Evolutionary conservation across 805 yeast genomes (phyloP), one percentile per base, ranked within the genome.

Genomic region (Yamadazyma philogaea): DNA sequence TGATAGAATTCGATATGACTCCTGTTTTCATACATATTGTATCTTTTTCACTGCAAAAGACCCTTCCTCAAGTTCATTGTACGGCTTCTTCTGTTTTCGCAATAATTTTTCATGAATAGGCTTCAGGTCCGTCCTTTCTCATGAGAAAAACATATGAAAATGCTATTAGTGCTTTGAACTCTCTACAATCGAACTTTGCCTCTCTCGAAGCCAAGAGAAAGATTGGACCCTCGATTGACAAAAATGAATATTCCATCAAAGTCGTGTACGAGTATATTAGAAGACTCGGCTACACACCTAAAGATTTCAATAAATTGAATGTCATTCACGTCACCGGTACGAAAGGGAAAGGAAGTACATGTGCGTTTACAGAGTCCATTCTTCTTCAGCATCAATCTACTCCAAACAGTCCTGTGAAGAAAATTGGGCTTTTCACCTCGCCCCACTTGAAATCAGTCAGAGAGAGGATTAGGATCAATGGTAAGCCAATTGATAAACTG

Each of bases 311-410:
- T 64, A 73, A 64, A 46, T 61, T 93, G 53, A 90, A 90, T 53
- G 74, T 89, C 2, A 75, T 93, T 32, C 99, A 93, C 57, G 84
- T 95, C 28, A 90, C 99, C 0, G 99, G 99, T 16, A 93, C 99
- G 1, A 93, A 93, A 61, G 99, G 99, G 11, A 93, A 93, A 66
- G 99, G 99, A 1, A 89, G 97, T 0, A 91, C 98, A 0, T 91
- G 97, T 63, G 96, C 99, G 0, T 93, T 93, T 58, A 79, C 89
- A 2, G 86, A 87, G 54, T 80, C 93, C 2, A 87, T 95, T 30
- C 63, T 95, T 47, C 56, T 64, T 6, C 87, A 87, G 57, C 87
- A 87, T 54, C 37, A 44, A n/a, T 26, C 26, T 18, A 21, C 27
- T 3, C 22, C 27, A 30, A 27, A 37, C 21, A 15, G 54, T 11